A percentile compares a stretch with the other conserved stretches of the same genome.
Conservation (phyloP, 306 rosid genomes). For the Lupinus albus region DNA sequence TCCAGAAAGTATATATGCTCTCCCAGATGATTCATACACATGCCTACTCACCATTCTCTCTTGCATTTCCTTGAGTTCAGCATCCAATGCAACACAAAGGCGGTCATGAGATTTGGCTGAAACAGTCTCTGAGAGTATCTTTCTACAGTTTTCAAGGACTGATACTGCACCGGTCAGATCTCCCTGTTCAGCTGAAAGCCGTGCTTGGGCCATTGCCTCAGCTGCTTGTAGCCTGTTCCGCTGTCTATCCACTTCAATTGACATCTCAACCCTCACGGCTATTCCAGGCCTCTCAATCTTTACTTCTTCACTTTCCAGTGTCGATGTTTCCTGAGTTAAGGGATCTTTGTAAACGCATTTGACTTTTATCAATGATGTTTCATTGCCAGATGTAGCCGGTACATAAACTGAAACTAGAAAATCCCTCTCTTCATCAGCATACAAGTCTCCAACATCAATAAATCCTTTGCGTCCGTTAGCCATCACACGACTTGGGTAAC, state of each 20-base stretch:
- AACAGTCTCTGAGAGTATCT: slow-evolving; percentile 56
- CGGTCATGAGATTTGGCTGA: slow-evolving; percentile 73
- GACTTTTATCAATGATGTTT: slow-evolving; percentile 76
- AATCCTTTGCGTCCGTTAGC: slow-evolving; percentile 62
- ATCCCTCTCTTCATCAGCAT: slow-evolving; percentile 97
- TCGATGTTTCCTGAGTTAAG: slow-evolving; percentile 61
- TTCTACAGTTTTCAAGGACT: slow-evolving; percentile 82
- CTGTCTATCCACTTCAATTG: slow-evolving; percentile 92
- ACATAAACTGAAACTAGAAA: slow-evolving; percentile 79
- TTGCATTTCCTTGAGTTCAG: slow-evolving; percentile 97
- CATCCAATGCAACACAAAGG: slow-evolving; percentile 84
- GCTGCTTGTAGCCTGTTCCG: slow-evolving; percentile 92
- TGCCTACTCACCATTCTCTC: slow-evolving; percentile 94
- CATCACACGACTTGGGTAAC: slow-evolving; percentile 70
- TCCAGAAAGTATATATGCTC: slow-evolving; percentile 96
- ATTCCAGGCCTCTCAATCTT: slow-evolving; percentile 65
- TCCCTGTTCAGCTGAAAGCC: slow-evolving; percentile 79
- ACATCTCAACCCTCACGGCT: slow-evolving; percentile 58
- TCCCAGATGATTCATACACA: slow-evolving; percentile 94
- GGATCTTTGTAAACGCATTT: slow-evolving; percentile 81
- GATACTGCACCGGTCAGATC: slow-evolving; percentile 69
- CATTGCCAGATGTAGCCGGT: slow-evolving; percentile 59
- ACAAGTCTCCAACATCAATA: slow-evolving; percentile 84
- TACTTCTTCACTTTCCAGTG: slow-evolving; percentile 71
- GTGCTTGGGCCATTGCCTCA: slow-evolving; percentile 85